Evolutionary conservation across 495 filamentous ascomycete genomes (phyloP).

Genomic region (Usnea hakonensis): DNA sequence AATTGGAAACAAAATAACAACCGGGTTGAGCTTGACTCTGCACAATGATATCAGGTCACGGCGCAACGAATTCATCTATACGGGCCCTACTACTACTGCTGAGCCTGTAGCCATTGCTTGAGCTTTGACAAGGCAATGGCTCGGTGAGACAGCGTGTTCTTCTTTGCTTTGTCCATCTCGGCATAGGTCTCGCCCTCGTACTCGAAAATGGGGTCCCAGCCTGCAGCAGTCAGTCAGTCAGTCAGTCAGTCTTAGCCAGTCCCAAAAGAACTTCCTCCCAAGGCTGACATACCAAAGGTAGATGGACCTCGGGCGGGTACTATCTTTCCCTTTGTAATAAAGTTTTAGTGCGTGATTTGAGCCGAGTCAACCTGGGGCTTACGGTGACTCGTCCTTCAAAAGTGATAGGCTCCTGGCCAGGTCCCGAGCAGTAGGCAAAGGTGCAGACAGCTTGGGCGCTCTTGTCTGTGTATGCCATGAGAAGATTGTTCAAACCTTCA

Average conservation of each 20-base stretch:
- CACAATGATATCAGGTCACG: not conserved
- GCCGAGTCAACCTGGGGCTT: constrained; percentile 17
- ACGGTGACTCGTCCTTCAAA: constrained; percentile 80
- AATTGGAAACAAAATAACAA: constrained; percentile 62
- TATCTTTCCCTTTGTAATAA: constrained; percentile 58
- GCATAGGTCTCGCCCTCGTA: constrained; percentile 91
- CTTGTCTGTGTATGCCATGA: constrained; percentile 83
- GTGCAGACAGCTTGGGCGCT: constrained; percentile 90
- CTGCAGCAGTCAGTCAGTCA: constrained; percentile 34
- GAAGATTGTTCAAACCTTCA: constrained; percentile 80
- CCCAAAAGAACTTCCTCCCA: not conserved
- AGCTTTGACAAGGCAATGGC: constrained; percentile 77
- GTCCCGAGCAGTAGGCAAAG: constrained; percentile 83
- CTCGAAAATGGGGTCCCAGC: constrained; percentile 97
- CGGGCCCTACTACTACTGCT: constrained; percentile 1
- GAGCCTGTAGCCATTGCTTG: constrained; percentile 60
- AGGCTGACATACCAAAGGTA: constrained; percentile 63
- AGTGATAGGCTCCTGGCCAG: constrained; percentile 73
- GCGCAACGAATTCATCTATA: not conserved
- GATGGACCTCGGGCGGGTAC: constrained; percentile 66
- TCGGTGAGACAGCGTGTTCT: constrained; percentile 92
- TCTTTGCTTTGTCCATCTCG: constrained; percentile 87
- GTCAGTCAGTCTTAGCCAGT: not conserved
- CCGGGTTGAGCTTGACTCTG: constrained; percentile 6
- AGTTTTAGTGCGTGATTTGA: constrained; percentile 5